Evolutionary conservation across 108 stramenopile species (phyloP).

Genomic region (Aurantiochytrium sp.): DNA sequence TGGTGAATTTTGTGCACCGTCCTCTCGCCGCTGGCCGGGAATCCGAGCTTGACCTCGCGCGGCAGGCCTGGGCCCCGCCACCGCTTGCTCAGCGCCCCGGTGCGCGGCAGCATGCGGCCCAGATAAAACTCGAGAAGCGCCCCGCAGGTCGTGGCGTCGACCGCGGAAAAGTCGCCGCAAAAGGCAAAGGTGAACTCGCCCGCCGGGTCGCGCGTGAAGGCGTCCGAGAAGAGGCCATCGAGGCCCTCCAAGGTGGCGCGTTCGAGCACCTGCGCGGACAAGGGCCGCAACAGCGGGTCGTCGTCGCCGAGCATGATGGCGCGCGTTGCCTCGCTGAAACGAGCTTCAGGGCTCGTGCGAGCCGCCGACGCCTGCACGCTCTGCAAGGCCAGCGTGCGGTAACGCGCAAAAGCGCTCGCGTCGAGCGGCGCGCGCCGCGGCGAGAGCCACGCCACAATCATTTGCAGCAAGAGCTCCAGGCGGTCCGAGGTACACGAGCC

Average conservation of each 20-base stretch:
- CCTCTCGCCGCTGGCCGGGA: background rate
- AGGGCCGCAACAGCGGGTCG: background rate
- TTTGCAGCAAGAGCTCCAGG: constrained; percentile 15
- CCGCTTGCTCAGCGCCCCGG: background rate
- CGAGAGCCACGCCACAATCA: constrained; percentile 24
- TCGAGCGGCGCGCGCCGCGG: background rate
- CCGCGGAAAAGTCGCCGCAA: background rate
- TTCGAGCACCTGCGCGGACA: background rate
- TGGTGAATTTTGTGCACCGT: background rate
- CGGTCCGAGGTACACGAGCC: constrained; percentile 1
- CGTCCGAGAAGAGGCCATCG: background rate
- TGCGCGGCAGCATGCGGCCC: background rate
- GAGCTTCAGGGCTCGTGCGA: background rate
- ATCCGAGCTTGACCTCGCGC: background rate
- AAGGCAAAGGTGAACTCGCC: constrained; percentile 14
- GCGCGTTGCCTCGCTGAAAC: background rate
- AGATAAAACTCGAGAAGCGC: background rate
- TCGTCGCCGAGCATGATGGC: background rate
- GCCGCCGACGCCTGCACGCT: background rate
- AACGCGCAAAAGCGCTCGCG: background rate
- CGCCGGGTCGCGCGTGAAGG: constrained; percentile 10
- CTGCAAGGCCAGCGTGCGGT: background rate
- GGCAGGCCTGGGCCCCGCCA: background rate
- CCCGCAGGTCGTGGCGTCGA: background rate
- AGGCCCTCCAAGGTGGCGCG: background rate